Evolutionary conservation across 257 asterid species (phyloP).

Genomic region (Nicotiana otophora): DNA sequence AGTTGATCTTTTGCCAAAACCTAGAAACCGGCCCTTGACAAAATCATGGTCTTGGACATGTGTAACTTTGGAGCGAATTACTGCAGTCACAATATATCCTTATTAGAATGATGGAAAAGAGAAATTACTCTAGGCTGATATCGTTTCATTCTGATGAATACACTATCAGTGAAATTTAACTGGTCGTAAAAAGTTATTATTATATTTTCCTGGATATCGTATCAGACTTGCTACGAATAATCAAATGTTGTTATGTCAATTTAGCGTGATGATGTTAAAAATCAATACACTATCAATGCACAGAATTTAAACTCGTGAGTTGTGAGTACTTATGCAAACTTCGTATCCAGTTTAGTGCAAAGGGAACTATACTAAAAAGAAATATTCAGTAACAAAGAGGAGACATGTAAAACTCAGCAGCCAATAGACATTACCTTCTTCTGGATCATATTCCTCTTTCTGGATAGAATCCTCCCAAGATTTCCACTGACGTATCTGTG

Average conservation of each 20-base stretch:
- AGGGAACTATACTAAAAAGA: neutral
- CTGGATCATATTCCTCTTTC: slow-evolving; percentile 15
- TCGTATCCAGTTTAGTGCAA: slow-evolving; percentile 1
- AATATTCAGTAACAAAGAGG: too few relatives aligned
- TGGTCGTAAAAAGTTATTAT: too few relatives aligned
- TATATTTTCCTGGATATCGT: neutral
- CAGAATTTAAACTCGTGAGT: neutral
- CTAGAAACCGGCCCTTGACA: slow-evolving; percentile 37
- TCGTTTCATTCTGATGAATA: neutral
- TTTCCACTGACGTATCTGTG: slow-evolving; percentile 37
- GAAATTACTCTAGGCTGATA: neutral
- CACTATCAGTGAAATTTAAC: neutral
- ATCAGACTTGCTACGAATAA: neutral
- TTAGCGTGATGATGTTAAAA: neutral
- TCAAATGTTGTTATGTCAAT: neutral
- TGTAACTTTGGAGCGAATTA: neutral
- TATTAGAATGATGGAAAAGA: neutral
- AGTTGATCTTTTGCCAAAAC: slow-evolving; percentile 26
- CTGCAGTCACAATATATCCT: slow-evolving; percentile 1
- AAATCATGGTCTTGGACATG: slow-evolving; percentile 38
- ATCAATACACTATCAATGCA: neutral
- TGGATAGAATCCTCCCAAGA: slow-evolving; percentile 34
- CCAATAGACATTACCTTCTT: slow-evolving; percentile 14
- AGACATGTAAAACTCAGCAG: neutral
- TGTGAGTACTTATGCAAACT: neutral